Evolutionary conservation across 1,139 yeast genomes (phyloP).

Genomic region (Zygotorulaspora mrakii): DNA sequence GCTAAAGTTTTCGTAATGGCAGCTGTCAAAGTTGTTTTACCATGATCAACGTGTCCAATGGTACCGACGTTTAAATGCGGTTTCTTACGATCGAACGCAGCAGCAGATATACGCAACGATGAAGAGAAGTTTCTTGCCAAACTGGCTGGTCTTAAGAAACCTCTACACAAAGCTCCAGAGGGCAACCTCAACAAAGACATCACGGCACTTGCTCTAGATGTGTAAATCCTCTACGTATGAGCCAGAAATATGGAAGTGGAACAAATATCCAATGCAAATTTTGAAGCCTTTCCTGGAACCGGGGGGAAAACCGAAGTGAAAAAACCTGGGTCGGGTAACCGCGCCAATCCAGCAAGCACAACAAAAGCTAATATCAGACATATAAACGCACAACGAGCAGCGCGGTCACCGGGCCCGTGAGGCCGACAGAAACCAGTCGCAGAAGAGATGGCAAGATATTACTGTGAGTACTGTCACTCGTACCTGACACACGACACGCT

Average conservation of each 20-base stretch:
- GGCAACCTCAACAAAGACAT: slow-evolving; percentile 16
- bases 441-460: slow-evolving; percentile 48
- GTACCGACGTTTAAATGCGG: slow-evolving; percentile 97
- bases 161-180: slow-evolving; percentile 14
- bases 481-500: slow-evolving; percentile 84
- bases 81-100: slow-evolving; percentile 80
- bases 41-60: slow-evolving; percentile 96
- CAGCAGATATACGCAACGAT: slow-evolving; percentile 42
- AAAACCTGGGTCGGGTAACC: too few species aligned
- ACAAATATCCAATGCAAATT: too few species aligned
- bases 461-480: slow-evolving; percentile 85
- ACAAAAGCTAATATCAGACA: too few species aligned
- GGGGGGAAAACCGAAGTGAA: too few species aligned
- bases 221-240: too few species aligned
- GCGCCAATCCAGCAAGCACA: too few species aligned
- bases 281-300: too few species aligned
- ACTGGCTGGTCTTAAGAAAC: slow-evolving; percentile 12
- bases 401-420: too few species aligned
- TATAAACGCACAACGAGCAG: too few species aligned
- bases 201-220: too few species aligned
- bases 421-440: slow-evolving; percentile 1
- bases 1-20: slow-evolving; percentile 96
- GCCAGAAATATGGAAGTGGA: too few species aligned
- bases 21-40: slow-evolving; percentile 96
- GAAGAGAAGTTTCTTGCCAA: slow-evolving; percentile 13